Conservation (phyloP, 2,329 filamentous ascomycete genomes). For the Didymella exigua region DNA sequence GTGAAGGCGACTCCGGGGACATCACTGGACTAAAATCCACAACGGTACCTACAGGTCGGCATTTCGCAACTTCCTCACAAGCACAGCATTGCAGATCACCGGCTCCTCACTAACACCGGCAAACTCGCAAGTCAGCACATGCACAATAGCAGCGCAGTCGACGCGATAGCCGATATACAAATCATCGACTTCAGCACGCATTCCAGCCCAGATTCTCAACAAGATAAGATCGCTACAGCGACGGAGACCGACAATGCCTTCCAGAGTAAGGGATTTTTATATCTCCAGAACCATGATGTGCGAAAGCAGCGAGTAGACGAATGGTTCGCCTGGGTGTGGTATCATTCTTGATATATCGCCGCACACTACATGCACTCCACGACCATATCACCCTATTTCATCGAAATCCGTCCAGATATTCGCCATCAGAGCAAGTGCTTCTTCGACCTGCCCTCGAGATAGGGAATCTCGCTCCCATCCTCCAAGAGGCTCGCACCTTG, state of each 20-base stretch:
- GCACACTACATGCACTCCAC: no score
- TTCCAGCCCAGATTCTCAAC: slow-evolving; percentile 19
- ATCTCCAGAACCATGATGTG: slow-evolving; percentile 50
- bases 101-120: not conserved
- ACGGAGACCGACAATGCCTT: slow-evolving; percentile 48
- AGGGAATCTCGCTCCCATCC: slow-evolving; percentile 50
- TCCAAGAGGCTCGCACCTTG: slow-evolving; percentile 44
- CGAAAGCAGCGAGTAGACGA: slow-evolving; percentile 35
- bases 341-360: not conserved
- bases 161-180: slow-evolving; percentile 27
- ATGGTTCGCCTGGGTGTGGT: slow-evolving; percentile 37
- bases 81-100: not conserved
- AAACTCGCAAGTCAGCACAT: not conserved
- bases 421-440: slow-evolving; percentile 34
- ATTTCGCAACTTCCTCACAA: not conserved
- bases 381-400: no score
- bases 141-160: not conserved
- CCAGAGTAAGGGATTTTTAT: slow-evolving; percentile 49
- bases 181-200: slow-evolving; percentile 40
- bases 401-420: slow-evolving; percentile 13
- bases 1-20: not conserved
- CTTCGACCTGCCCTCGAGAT: slow-evolving; percentile 45
- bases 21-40: not conserved
- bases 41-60: not conserved
- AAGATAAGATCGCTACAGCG: slow-evolving; percentile 31